Conservation (phyloP, 169 alveolate species). For the Perkinsus olseni region DNA sequence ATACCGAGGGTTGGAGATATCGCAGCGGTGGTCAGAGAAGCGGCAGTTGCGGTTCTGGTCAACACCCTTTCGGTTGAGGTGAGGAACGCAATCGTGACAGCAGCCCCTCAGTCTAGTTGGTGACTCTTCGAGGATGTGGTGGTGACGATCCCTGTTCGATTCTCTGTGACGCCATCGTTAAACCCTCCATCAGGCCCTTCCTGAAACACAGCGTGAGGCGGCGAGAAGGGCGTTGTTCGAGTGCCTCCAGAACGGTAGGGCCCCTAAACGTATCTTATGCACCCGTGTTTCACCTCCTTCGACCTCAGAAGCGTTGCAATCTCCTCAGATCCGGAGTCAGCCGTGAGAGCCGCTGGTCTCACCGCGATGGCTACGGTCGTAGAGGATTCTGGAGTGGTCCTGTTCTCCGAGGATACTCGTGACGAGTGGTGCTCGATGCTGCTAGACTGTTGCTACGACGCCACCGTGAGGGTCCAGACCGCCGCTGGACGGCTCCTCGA, state of each 20-base stretch:
- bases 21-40: neutral
- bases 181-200: neutral
- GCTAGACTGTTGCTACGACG: neutral
- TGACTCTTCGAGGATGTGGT: no score
- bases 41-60: neutral
- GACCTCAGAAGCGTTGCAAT: neutral
- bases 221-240: neutral
- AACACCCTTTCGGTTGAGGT: no score
- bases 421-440: neutral
- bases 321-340: neutral
- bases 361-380: neutral
- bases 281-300: no score
- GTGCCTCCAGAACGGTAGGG: neutral
- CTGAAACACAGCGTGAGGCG: neutral
- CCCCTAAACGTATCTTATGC: no score
- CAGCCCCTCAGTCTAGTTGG: no score
- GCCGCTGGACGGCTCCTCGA: neutral
- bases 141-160: no score
- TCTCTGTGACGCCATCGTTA: neutral
- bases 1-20: neutral
- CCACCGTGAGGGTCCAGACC: neutral
- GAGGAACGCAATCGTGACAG: neutral
- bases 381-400: neutral
- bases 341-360: neutral
- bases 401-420: neutral